Percentiles rank a stretch among this genome's conserved stretches.
These are phyloP conservation scores for Suzukiozyma palmioleophila DNA, from an alignment of 1,139 yeast species.

Conservation along the genomic window DNA sequence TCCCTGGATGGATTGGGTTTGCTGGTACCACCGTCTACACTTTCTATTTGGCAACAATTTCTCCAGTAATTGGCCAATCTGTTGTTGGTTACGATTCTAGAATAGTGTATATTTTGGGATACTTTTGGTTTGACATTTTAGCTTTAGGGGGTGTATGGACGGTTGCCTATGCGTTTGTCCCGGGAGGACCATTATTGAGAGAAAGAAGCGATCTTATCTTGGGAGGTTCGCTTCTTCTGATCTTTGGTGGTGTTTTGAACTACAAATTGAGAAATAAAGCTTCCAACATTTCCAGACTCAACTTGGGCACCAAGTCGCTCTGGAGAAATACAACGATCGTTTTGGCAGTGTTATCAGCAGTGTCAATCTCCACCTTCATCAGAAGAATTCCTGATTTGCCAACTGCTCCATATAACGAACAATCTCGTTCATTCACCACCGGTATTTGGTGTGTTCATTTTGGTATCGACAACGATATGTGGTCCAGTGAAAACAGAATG, in stretches of 20 bases:
- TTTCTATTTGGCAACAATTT: constrained; percentile 55
- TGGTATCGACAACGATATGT: constrained; percentile 95
- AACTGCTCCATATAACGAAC: constrained; percentile 68
- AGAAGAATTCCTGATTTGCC: constrained; percentile 46
- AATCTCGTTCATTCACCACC: constrained; percentile 74
- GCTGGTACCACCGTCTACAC: constrained; percentile 69
- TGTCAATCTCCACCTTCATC: constrained; percentile 41
- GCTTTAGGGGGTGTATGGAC: constrained; percentile 89
- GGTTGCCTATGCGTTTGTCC: constrained; percentile 97
- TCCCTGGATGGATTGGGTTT: constrained; percentile 79
- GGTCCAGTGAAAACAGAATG: constrained; percentile 96
- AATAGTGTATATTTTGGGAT: constrained; percentile 52
- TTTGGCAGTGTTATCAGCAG: constrained; percentile 27
- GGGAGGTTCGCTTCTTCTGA: constrained; percentile 39
- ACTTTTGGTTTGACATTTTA: constrained; percentile 51
- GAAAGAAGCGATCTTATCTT: constrained; percentile 82
- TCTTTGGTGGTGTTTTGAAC: constrained; percentile 37
- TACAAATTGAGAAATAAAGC: constrained; percentile 22
- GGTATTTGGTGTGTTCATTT: constrained; percentile 99
- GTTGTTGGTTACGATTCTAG: constrained; percentile 59
- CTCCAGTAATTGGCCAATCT: constrained; percentile 61
- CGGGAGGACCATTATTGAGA: constrained; percentile 82
- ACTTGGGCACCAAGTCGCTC: constrained; percentile 16
- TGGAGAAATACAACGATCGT: constrained; percentile 21
- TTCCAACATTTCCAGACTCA: constrained; percentile 19